Conservation (phyloP, 306 rosid genomes). For the Trifolium repens region DNA sequence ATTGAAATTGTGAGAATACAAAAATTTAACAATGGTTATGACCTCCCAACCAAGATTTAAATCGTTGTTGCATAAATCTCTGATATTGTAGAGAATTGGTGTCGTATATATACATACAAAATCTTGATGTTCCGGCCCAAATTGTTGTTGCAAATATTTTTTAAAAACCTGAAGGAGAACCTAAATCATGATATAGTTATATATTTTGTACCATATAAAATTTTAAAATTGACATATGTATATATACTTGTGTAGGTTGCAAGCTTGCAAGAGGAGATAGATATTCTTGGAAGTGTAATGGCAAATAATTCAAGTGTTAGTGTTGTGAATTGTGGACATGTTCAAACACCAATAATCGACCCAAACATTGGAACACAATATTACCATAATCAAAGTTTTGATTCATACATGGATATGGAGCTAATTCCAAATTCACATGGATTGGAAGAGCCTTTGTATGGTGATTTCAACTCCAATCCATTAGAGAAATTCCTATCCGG, state of each 20-base stretch:
- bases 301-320: slow-evolving; percentile 42
- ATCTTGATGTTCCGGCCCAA: no score
- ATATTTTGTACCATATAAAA: background rate
- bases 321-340: slow-evolving; percentile 44
- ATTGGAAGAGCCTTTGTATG: slow-evolving; percentile 51
- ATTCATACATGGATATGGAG: slow-evolving; percentile 49
- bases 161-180: background rate
- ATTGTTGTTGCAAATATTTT: no score
- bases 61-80: background rate
- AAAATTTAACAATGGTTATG: background rate
- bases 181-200: no score
- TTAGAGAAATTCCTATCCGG: slow-evolving; percentile 59
- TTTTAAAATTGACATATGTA: background rate
- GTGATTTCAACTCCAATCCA: slow-evolving; percentile 46
- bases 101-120: no score
- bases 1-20: no score
- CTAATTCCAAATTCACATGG: slow-evolving; percentile 48
- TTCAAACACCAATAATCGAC: slow-evolving; percentile 41
- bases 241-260: slow-evolving; percentile 57
- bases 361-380: slow-evolving; percentile 45
- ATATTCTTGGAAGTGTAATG: slow-evolving; percentile 63
- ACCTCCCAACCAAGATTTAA: background rate
- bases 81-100: background rate
- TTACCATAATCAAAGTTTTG: slow-evolving; percentile 51
- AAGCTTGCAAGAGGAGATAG: slow-evolving; percentile 88